Conservation (phyloP, 1,139 yeast genomes). For the Eremothecium cymbalariae region DNA sequence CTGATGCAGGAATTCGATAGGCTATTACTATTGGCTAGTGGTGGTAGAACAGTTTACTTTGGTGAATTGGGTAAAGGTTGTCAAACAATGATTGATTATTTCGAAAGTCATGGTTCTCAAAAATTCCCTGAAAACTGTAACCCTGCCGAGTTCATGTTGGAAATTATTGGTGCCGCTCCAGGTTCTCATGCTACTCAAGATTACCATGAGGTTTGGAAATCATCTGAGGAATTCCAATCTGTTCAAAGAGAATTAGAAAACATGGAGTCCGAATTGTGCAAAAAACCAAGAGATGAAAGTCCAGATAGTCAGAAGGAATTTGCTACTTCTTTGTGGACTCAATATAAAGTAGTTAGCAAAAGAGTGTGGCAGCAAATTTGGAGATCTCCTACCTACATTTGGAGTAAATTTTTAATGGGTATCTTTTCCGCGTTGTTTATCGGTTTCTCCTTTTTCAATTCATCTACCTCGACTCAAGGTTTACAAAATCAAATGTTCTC, state of each 20-base stretch:
- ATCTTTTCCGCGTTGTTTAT: conserved; percentile 49
- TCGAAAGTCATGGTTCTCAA: conserved; percentile 58
- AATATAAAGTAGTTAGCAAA: conserved; percentile 43
- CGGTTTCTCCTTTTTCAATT: conserved; percentile 69
- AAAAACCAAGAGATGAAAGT: conserved; percentile 10
- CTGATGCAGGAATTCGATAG: conserved; percentile 44
- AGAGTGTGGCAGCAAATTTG: conserved; percentile 52
- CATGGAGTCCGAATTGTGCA: conserved; percentile 38
- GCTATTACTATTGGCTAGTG: conserved; percentile 38
- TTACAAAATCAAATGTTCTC: conserved; percentile 61
- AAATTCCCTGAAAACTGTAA: conserved; percentile 60
- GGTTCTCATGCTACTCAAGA: conserved; percentile 63
- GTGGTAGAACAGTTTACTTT: conserved; percentile 57
- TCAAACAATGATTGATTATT: conserved; percentile 46
- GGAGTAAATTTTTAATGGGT: conserved; percentile 46
- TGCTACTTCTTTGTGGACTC: conserved; percentile 43
- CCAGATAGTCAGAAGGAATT: conserved; percentile 26
- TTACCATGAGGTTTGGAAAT: conserved; percentile 59
- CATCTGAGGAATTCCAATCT: conserved; percentile 45
- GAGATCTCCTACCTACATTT: conserved; percentile 55
- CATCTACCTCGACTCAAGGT: conserved; percentile 52
- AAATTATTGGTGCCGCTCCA: conserved; percentile 78
- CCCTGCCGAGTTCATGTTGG: conserved; percentile 84
- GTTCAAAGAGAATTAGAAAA: conserved; percentile 37
- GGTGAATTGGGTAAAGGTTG: conserved; percentile 61